Base-by-base conservation (phyloP, 1,284 basidiomycete species). In the Moesziomyces parantarcticus region DNA sequence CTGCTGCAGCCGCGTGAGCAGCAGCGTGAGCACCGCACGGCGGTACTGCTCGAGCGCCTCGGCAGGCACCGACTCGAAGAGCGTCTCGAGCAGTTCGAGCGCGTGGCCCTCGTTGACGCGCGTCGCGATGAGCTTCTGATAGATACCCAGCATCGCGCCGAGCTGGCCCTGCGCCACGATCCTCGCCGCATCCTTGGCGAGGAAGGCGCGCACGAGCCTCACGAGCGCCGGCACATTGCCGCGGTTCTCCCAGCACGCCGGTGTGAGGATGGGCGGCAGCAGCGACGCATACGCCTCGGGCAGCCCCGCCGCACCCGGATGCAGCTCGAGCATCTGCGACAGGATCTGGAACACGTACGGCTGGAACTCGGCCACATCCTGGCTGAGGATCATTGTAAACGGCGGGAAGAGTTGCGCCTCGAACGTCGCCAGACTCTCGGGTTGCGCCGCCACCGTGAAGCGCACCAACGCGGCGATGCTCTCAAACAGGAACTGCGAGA, bases 401-500 rank as follows among this genome's bases (percentile, higher is more conserved):
- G 93, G 92, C 0, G 90, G 90, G 81, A 85, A 86, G n/a, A 99
- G 87, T 1, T 88, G 87, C 54, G 87, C 85, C 83, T 99, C 95
- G 77, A 98, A 97, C 1, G 86, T 87, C 0, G 89, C 77, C n/a
- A 97, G 84, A 1, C 90, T 88, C 14, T 87, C 80, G 0, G 90
- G 88, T 25, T 89, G 43, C 5, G 60, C 88, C 1, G 89, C 89
- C 40, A 90, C 88, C 7, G 92, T 92, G 47, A 93, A 87, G 75
- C 92, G 88, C 85, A 97, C 91, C 74, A 99, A 86, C 0, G 92
- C 94, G 16, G 95, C 92, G 41, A 99, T 90, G 81, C 91, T 92
- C 86, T 99, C 96, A 80, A 99, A 99, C 70, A 93, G 92, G 82
- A 94, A 97, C 83, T 99, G 97, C 84, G 95, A 95, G 85, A 99